Percentiles rank a stretch among this genome's conserved stretches.
These are phyloP conservation scores for Trichoderma sp. DNA, from an alignment of 2,329 filamentous ascomycete species.

Conservation along the genomic window DNA sequence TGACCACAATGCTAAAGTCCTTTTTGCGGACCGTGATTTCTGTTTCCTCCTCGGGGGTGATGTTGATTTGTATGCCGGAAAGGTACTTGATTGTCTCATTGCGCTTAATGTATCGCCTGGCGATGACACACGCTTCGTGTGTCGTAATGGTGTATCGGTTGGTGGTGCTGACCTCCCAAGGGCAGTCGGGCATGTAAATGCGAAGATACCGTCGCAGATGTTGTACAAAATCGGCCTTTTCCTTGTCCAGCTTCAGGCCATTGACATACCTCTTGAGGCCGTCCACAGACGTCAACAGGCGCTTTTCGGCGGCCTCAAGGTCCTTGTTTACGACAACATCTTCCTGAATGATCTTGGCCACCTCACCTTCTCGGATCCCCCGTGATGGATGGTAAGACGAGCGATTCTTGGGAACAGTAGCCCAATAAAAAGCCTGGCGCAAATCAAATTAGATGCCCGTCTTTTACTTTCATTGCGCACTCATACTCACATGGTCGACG, in stretches of 20 bases:
- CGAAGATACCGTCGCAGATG: slow-evolving; percentile 89
- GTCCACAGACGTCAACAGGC: slow-evolving; percentile 64
- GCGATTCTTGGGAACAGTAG: slow-evolving; percentile 89
- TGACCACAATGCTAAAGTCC: slow-evolving; percentile 96
- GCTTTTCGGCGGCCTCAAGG: slow-evolving; percentile 64
- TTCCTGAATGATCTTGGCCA: slow-evolving; percentile 58
- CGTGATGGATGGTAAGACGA: slow-evolving; percentile 81
- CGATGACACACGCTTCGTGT: slow-evolving; percentile 84
- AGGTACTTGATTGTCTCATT: slow-evolving; percentile 90
- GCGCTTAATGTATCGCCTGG: slow-evolving; percentile 72
- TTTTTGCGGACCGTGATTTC: slow-evolving; percentile 77
- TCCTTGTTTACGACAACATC: slow-evolving; percentile 75
- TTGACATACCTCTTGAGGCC: slow-evolving; percentile 71
- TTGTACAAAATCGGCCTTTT: slow-evolving; percentile 80
- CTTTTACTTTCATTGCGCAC: not conserved
- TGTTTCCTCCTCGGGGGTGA: slow-evolving; percentile 87
- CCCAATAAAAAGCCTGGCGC: slow-evolving; percentile 88
- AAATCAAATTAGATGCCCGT: slow-evolving; percentile 5
- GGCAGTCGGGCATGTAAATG: slow-evolving; percentile 89
- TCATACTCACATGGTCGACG: slow-evolving; percentile 78
- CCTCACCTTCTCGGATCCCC: slow-evolving; percentile 66
- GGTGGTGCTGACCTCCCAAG: slow-evolving; percentile 86
- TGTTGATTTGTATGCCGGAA: slow-evolving; percentile 84
- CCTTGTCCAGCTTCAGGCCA: slow-evolving; percentile 67
- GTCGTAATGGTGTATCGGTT: slow-evolving; percentile 92